Evolutionary conservation across 352 stramenopile genomes (phyloP).

Genomic region (Phytophthora sansomeana): DNA sequence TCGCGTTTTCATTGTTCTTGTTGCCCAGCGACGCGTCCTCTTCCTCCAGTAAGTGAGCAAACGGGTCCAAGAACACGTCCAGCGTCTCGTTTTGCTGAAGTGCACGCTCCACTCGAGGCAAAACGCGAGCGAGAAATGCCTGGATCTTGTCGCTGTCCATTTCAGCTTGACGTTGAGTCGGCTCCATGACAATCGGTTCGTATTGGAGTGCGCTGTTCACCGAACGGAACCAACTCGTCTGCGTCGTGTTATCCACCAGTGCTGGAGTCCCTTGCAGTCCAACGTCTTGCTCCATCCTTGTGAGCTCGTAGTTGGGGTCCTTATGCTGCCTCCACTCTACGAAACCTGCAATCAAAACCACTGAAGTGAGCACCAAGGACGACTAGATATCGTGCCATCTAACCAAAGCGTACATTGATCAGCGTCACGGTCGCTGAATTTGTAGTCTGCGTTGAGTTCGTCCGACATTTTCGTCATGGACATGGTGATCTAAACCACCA

Average conservation of each 20-base stretch:
- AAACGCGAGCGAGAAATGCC: conserved; percentile 65
- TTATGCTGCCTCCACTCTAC: conserved; percentile 89
- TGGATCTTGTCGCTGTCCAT: conserved; percentile 81
- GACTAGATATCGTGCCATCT: not conserved
- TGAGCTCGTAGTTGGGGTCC: conserved; percentile 85
- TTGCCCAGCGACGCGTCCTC: conserved; percentile 67
- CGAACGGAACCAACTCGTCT: conserved; percentile 87
- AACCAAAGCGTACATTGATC: conserved; percentile 62
- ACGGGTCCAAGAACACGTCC: conserved; percentile 86
- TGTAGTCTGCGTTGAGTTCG: conserved; percentile 85
- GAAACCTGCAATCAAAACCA: conserved; percentile 56
- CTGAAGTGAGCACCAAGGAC: not conserved
- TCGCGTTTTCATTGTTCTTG: conserved; percentile 88
- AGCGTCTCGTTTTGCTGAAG: conserved; percentile 89
- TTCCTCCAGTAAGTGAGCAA: conserved; percentile 70
- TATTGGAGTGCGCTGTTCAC: conserved; percentile 88
- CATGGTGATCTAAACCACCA: conserved; percentile 61
- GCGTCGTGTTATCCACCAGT: conserved; percentile 73
- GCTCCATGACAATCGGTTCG: conserved; percentile 68
- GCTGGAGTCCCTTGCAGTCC: conserved; percentile 76
- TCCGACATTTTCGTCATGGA: conserved; percentile 86
- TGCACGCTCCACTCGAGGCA: conserved; percentile 77
- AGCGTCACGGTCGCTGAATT: conserved; percentile 83
- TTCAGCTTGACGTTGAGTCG: conserved; percentile 44
- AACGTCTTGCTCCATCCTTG: conserved; percentile 78